These are phyloP conservation scores for Cyclostephanos invisitatus DNA, from an alignment of 108 stramenopile genomes.

Conservation along the genomic window DNA sequence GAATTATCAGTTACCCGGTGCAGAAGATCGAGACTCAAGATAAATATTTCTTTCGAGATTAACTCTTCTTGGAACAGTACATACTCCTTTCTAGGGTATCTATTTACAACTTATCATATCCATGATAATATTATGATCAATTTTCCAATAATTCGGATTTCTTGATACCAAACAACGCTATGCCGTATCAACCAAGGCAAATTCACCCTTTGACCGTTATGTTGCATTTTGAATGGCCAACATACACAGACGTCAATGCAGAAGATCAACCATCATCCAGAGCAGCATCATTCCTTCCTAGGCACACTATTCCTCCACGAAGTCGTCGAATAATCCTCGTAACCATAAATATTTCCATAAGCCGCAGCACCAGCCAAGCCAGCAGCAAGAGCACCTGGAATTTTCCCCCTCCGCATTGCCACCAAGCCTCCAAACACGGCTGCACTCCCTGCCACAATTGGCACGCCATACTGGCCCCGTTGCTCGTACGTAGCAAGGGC, in stretches of 20 bases:
- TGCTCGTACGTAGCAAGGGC: conserved; percentile 33
- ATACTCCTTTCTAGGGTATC: no score
- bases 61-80: no score
- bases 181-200: neutral
- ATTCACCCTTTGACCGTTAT: neutral
- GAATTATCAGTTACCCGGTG: no score
- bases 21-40: no score
- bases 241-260: neutral
- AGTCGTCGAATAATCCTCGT: conserved; percentile 29
- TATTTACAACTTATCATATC: no score
- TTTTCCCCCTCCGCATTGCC: conserved; percentile 40
- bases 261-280: neutral
- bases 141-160: neutral
- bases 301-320: conserved; percentile 24
- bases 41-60: no score
- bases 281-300: conserved; percentile 12
- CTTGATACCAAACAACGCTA: neutral
- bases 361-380: conserved; percentile 38
- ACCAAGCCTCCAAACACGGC: conserved; percentile 28
- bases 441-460: conserved; percentile 40
- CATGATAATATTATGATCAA: no score
- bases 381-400: conserved; percentile 35
- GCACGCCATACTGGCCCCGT: conserved; percentile 40
- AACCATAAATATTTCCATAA: conserved; percentile 50
- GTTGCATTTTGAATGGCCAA: neutral